A percentile compares a stretch with the other conserved stretches of the same genome.
phyloP scores from a whole-genome alignment of 2,329 filamentous ascomycete genomes.

The Clarireedia monteithiana region DNA sequence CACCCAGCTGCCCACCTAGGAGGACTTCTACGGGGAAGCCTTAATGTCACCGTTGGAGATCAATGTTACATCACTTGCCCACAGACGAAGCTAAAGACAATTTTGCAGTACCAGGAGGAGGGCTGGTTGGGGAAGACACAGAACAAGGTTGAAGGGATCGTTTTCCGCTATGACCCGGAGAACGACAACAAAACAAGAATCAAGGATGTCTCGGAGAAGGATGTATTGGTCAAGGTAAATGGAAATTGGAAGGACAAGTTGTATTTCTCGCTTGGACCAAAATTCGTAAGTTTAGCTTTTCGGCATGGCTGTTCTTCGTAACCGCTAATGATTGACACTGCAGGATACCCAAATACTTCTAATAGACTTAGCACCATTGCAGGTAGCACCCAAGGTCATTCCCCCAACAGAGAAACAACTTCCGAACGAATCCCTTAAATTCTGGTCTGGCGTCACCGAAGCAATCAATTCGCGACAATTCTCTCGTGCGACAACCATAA shows the following conservation, averaged over 20 bases:
- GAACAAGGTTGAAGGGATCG: conserved; percentile 82
- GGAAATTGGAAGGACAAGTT: conserved; percentile 78
- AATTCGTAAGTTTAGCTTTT: conserved; percentile 41
- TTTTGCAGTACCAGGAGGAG: conserved; percentile 88
- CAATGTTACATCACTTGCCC: conserved; percentile 81
- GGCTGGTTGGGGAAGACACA: conserved; percentile 89
- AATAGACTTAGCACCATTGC: conserved; percentile 80
- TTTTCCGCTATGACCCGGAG: conserved; percentile 84
- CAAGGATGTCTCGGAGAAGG: conserved; percentile 78
- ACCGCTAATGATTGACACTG: conserved; percentile 28
- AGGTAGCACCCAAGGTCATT: conserved; percentile 68
- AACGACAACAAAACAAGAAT: conserved; percentile 75
- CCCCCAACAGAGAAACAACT: conserved; percentile 74
- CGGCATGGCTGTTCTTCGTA: conserved; percentile 16
- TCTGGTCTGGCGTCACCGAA: conserved; percentile 83
- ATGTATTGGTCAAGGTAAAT: conserved; percentile 73
- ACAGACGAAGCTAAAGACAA: conserved; percentile 85
- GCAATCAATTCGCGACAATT: conserved; percentile 81
- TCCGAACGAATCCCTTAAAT: conserved; percentile 78
- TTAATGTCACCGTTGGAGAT: conserved; percentile 86
- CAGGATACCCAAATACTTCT: conserved; percentile 61
- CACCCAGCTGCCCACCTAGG: conserved; percentile 92
- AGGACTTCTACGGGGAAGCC: conserved; percentile 76
- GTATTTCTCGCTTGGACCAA: conserved; percentile 51
- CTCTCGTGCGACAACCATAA: conserved; percentile 73